Conservation (phyloP, 257 asterid species). For the Misopates orontium region DNA sequence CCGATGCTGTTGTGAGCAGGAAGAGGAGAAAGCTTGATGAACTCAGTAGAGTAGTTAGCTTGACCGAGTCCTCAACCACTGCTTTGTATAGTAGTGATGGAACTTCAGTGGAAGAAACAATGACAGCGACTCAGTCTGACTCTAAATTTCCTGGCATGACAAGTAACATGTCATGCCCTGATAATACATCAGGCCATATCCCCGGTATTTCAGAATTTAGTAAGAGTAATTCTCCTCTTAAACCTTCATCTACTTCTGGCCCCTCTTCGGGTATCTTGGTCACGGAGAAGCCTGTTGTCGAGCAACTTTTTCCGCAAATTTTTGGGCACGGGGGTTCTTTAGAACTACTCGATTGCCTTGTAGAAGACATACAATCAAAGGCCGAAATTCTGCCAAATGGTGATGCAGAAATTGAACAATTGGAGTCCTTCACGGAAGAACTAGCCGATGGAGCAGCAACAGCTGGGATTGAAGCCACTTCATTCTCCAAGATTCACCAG, state of each 20-base stretch:
- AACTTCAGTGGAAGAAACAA: constrained; percentile 44
- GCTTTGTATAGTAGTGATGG: constrained; percentile 39
- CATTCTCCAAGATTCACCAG: constrained; percentile 32
- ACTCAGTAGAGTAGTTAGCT: constrained; percentile 33
- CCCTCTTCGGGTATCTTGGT: constrained; percentile 30
- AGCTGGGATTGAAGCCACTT: constrained; percentile 26
- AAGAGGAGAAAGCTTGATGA: constrained; percentile 60
- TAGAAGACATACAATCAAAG: constrained; percentile 38
- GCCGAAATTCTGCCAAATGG: constrained; percentile 30
- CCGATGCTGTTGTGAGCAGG: constrained; percentile 36
- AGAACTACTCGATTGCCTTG: constrained; percentile 38
- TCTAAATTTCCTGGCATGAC: constrained; percentile 34
- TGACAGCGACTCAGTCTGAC: constrained; percentile 30
- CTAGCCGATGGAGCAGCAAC: constrained; percentile 33
- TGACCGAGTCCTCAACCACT: constrained; percentile 37
- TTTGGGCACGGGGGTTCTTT: constrained; percentile 33
- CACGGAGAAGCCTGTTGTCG: constrained; percentile 34
- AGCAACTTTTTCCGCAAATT: constrained; percentile 34
- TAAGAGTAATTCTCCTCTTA: constrained; percentile 23
- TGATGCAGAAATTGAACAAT: constrained; percentile 25
- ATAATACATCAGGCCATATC: constrained; percentile 23
- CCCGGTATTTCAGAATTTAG: constrained; percentile 37
- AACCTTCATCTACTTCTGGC: constrained; percentile 25
- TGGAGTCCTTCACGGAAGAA: constrained; percentile 27
- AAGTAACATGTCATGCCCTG: constrained; percentile 28